A percentile compares a stretch with the other conserved stretches of the same genome.
phyloP scores from a whole-genome alignment of 768 basidiomycete species.

The Heimioporus sp. region DNA sequence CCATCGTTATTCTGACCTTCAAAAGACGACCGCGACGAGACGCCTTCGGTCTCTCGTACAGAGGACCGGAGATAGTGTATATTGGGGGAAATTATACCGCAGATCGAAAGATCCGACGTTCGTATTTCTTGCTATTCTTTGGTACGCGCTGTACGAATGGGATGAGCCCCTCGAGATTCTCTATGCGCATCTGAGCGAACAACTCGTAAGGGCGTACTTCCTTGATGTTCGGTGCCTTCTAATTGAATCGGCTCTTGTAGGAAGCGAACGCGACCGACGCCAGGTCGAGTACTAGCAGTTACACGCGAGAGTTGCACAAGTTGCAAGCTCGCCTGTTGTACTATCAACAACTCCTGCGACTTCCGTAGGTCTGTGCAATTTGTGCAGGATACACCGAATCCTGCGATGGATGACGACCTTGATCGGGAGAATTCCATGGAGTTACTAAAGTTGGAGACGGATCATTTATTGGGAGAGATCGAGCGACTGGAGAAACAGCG shows the following conservation, averaged over 20 bases:
- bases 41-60: constrained; percentile 29
- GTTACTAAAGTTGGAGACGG: constrained; percentile 16
- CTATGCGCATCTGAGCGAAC: constrained; percentile 46
- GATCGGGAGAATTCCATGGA: constrained; percentile 7
- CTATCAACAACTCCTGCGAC: constrained; percentile 52
- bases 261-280: constrained; percentile 41
- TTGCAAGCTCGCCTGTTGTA: constrained; percentile 57
- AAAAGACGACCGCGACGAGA: constrained; percentile 27
- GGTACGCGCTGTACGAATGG: constrained; percentile 63
- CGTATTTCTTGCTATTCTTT: constrained; percentile 41
- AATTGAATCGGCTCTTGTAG: constrained; percentile 25
- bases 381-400: constrained; percentile 48
- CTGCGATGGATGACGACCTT: constrained; percentile 34
- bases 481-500: constrained; percentile 35
- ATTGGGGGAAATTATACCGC: constrained; percentile 34
- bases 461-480: constrained; percentile 40
- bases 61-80: constrained; percentile 35
- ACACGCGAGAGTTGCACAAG: constrained; percentile 55
- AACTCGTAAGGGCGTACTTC: constrained; percentile 34
- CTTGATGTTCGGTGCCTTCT: background rate
- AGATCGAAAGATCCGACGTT: constrained; percentile 33
- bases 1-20: constrained; percentile 24
- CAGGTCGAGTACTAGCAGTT: constrained; percentile 11
- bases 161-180: constrained; percentile 55
- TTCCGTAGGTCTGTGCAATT: constrained; percentile 53